Base-by-base conservation (phyloP, 2,329 filamentous ascomycete genomes). In the Xylariaceae sp. region DNA sequence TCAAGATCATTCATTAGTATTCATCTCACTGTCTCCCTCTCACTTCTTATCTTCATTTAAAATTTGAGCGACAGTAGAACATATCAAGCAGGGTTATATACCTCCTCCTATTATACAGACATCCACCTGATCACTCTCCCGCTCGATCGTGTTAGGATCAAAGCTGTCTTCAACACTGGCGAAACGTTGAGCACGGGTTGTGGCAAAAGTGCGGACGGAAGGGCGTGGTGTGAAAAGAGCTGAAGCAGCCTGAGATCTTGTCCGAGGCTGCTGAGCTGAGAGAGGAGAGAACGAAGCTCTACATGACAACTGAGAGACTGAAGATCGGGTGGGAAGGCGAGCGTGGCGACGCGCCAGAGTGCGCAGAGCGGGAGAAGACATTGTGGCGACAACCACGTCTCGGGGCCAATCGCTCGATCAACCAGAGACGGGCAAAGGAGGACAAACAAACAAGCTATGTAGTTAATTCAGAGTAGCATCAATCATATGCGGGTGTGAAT, bases 81-180 rank as follows among this genome's bases (percentile, higher is more conserved):
- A 37, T 23, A 51, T 13, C n/a, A 67, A 75, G 9, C 4, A 37
- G 34, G 48, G 44, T 45, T 5, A 54, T 53, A 69, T 78, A 85
- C 83, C 93, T 74, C 90, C 94, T 70, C 94, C 94, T 56, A 99
- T 86, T 70, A 99, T 97, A 75, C 92, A 96, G 35, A 99, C 92
- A 75, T 99, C 94, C 35, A 99, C 94, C 76, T 94, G 79, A 70
- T 99, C 94, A 56, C 86, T 89, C 74, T 97, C 94, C 65, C 94
- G 88, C 65, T 97, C 93, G 59, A 92, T 80, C 57, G 74, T 76
- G 23, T 77, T 75, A 7, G 87, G 87, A 71, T 92, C 87, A 67
- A 90, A 89, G 58, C 77, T 70, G 42, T 84, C 83, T 58, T 84
- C 78, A 30, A 65, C 71, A 52, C 70, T 72, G 53, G 69, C 72